Evolutionary conservation across 768 basidiomycete genomes (phyloP), one percentile per base, ranked within the genome.

Genomic region (Lactarius quietus): DNA sequence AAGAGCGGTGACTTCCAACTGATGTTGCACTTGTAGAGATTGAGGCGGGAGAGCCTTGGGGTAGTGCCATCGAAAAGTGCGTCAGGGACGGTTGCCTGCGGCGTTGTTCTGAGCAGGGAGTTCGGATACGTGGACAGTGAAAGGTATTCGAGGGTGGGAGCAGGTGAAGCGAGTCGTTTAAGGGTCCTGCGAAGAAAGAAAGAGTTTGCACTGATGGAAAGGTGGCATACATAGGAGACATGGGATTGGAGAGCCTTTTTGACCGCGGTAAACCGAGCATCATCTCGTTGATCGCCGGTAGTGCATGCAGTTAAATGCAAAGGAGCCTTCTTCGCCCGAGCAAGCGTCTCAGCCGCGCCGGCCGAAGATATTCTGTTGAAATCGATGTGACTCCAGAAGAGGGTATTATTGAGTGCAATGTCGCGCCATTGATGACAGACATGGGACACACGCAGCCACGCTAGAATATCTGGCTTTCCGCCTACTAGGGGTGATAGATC

Each of bases 341-440:
- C 3, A 10, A 65, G 59, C n/a, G 65, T 65, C 41, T 57, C 59
- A 20, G 31, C 10, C 26, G 41, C 14, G 10, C 48, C 59, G 20
- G 14, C 48, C 15, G 28, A 8, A 10, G n/a, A 23, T 10, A 48
- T 2, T n/a, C 2, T 26, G 45, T n/a, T 14, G 23, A 48, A 26
- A 48, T 60, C 29, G 48, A 68, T 31, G 52, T 60, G 39, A 31
- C 43, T 58, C 67, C 67, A 68, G 38, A 68, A 28, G 18, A 55
- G n/a, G 51, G 67, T 59, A 17, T 61, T 39, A n/a, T 39, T 9
- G 31, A 68, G 63, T 45, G 67, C 67, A 33, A 64, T 61, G 6
- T 68, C 63, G n/a, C 59, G 67, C 67, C 67, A 68, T 41, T 20
- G 59, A n/a, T 14, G 67, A 20, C 63, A 68, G 28, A 68, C 67